Evolutionary conservation across 148 eudicot genomes (phyloP).

Genomic region (Salicornia ramosissima): DNA sequence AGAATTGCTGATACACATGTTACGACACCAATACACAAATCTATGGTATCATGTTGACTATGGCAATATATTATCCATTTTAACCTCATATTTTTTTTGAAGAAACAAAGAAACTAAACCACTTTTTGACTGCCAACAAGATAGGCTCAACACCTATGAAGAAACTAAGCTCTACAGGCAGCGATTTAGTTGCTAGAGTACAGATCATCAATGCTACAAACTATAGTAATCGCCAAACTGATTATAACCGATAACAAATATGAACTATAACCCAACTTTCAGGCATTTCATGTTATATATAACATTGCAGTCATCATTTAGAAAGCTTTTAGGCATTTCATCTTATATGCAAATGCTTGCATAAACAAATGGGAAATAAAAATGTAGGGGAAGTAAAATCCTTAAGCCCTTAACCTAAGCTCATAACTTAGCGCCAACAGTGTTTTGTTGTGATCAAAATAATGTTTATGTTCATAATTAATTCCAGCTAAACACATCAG

Average conservation of each 20-base stretch:
- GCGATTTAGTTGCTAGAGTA: no score
- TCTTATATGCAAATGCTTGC: not conserved
- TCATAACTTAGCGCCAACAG: not conserved
- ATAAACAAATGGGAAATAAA: not conserved
- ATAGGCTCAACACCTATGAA: no score
- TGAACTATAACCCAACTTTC: no score
- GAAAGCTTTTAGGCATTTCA: not conserved
- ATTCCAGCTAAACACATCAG: no score
- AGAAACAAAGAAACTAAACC: not conserved
- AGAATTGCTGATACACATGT: not conserved
- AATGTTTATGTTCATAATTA: no score
- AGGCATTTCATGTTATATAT: no score
- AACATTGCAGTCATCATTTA: not conserved
- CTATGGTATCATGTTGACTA: not conserved
- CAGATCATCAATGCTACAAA: no score
- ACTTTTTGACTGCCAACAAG: no score
- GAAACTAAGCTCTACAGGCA: no score
- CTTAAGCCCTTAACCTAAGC: not conserved
- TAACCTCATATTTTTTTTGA: not conserved
- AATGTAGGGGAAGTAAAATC: not conserved
- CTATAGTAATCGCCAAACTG: no score
- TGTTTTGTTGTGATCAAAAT: not conserved
- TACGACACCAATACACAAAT: not conserved
- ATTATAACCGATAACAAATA: no score
- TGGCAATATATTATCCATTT: not conserved